Evolutionary conservation across 257 asterid species (phyloP).

Genomic region (Sherardia arvensis): DNA sequence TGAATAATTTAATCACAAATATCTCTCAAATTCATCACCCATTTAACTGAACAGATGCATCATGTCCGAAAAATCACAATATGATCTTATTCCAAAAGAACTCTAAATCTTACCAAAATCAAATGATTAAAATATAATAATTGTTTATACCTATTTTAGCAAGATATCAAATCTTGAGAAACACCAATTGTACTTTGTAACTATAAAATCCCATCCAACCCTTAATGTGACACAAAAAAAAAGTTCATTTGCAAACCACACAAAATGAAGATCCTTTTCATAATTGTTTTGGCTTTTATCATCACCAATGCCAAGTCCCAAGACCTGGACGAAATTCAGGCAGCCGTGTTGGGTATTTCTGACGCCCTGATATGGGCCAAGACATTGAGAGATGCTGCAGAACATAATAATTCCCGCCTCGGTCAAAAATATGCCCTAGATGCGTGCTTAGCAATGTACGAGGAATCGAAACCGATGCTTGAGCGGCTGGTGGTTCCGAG

Average conservation of each 20-base stretch:
- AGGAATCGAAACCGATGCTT: slow-evolving; percentile 33
- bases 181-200: no score
- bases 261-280: slow-evolving; percentile 6
- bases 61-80: no score
- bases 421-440: slow-evolving; percentile 12
- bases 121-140: no score
- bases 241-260: not conserved
- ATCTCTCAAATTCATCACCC: not conserved
- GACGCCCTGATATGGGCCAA: slow-evolving; percentile 31
- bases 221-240: not conserved
- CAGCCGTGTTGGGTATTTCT: slow-evolving; percentile 27
- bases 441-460: slow-evolving; percentile 44
- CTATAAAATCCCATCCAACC: not conserved
- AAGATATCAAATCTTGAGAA: no score
- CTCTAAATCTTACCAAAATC: no score
- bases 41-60: no score
- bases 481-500: slow-evolving; percentile 20
- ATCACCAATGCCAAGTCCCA: slow-evolving; percentile 12
- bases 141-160: no score
- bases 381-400: slow-evolving; percentile 9
- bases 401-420: slow-evolving; percentile 10
- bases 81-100: no score
- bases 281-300: slow-evolving; percentile 14
- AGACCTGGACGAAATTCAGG: slow-evolving; percentile 24
- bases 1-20: no score